These are phyloP conservation scores for Pichia deserticola DNA, from an alignment of 805 yeast genomes.

Conservation along the genomic window DNA sequence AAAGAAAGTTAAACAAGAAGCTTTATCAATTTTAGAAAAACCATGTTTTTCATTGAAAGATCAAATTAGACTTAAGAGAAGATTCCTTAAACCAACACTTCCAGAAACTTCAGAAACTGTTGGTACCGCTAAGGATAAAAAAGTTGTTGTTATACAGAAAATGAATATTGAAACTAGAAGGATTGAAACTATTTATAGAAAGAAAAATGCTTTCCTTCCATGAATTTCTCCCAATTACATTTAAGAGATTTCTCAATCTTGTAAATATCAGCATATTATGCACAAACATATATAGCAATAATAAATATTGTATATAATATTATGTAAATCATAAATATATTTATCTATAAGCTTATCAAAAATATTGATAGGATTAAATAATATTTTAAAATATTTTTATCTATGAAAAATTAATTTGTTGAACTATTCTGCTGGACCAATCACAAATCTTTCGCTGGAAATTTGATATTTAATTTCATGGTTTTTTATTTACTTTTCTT, in stretches of 20 bases:
- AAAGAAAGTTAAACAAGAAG: conserved; percentile 32
- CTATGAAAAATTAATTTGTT: no score
- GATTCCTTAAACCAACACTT: conserved; percentile 47
- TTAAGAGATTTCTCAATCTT: neutral
- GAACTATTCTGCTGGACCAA: no score
- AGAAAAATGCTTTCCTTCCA: conserved; percentile 40
- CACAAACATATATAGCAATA: no score
- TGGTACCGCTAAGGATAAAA: conserved; percentile 34
- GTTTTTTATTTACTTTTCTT: no score
- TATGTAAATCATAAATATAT: no score
- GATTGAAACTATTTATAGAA: conserved; percentile 47
- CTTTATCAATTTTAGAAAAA: conserved; percentile 37
- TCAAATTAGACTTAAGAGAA: conserved; percentile 35
- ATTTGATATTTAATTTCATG: no score
- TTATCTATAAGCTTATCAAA: no score
- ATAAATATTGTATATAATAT: no score
- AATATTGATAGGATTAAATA: no score
- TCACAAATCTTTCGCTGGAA: no score
- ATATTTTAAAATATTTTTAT: no score
- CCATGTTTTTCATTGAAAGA: conserved; percentile 31
- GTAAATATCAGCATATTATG: neutral
- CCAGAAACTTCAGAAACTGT: conserved; percentile 40
- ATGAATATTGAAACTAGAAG: conserved; percentile 53
- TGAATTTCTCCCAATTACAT: neutral
- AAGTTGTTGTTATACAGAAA: conserved; percentile 42